Base-by-base conservation (phyloP, 495 filamentous ascomycete species). In the Tuber borchii region DNA sequence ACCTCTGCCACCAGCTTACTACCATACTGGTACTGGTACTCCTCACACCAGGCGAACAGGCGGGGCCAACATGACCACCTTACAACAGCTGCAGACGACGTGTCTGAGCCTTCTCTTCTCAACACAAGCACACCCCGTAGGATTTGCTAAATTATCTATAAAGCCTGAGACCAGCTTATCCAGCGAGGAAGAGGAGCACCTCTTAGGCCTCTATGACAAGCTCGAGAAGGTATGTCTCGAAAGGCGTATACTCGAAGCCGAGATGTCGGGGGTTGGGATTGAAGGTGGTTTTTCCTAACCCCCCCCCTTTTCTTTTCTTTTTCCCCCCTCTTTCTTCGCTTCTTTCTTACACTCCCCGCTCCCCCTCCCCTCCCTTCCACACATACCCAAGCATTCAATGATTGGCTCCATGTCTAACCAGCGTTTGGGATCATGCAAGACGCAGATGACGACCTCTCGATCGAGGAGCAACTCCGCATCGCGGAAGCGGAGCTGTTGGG, bases 71-170 rank as follows among this genome's bases (percentile, higher is more conserved):
- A 80, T 81, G 79, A 68, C 80, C 40, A 77, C 80, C 22, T 73
- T 82, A 22, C 80, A 82, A 46, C 71, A 76, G 61, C 81, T 82
- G 42, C 80, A 82, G 69, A 72, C 73, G 20, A 69, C 80, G 69
- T 80, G 81, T 43, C 71, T 83, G 6, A 65, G 78, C 31, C 72
- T 83, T 10, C 70, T 83, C n/a, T 77, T 83, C 45, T 80, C 81
- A 6, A 80, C 78, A 7, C 81, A 83, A 70, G 73, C 81, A 16
- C 81, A 83, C 70, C 80, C 73, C 1, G 48, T 82, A 65, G 81
- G 81, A 43, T 83, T 83, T 46, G 69, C 81, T 8, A 48, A 72
- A 39, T 34, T 82, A 31, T 61, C 70, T 4, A 34, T 79, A 14
- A 73, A 79, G 34, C 44, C 76, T 8, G 68, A 81, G 68, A 51